Evolutionary conservation across 257 asterid species (phyloP).

Genomic region (Penstemon davidsonii): DNA sequence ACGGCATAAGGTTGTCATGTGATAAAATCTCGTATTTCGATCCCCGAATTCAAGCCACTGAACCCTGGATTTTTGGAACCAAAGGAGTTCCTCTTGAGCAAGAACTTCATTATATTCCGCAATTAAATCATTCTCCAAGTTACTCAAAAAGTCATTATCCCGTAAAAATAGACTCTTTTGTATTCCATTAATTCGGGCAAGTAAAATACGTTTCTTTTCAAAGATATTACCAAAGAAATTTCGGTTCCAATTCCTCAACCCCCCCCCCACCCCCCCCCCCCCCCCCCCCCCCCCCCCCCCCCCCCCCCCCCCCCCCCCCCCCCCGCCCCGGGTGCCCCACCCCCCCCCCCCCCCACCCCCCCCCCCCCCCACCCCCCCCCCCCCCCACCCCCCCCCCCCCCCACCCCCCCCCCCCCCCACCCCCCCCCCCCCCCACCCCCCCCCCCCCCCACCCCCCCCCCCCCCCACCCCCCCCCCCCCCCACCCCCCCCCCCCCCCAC

Average conservation of each 20-base stretch:
- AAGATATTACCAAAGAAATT: slow-evolving; percentile 3
- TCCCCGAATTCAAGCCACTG: background rate
- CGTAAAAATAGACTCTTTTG: background rate
- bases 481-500: too few relatives aligned
- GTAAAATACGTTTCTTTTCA: background rate
- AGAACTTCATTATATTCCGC: background rate
- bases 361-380: too few relatives aligned
- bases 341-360: too few relatives aligned
- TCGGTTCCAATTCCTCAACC: background rate
- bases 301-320: too few relatives aligned
- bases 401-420: too few relatives aligned
- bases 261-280: too few relatives aligned
- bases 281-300: too few relatives aligned
- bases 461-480: too few relatives aligned
- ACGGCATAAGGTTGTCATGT: background rate
- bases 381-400: too few relatives aligned
- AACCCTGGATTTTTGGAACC: slow-evolving; percentile 9
- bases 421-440: too few relatives aligned
- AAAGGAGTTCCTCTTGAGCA: background rate
- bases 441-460: too few relatives aligned
- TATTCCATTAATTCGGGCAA: background rate
- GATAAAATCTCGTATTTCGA: background rate
- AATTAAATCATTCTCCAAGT: background rate
- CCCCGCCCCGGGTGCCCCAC: too few relatives aligned
- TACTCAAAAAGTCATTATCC: background rate